Conservation (phyloP, 495 filamentous ascomycete species). For the Aspergillus campestris region DNA sequence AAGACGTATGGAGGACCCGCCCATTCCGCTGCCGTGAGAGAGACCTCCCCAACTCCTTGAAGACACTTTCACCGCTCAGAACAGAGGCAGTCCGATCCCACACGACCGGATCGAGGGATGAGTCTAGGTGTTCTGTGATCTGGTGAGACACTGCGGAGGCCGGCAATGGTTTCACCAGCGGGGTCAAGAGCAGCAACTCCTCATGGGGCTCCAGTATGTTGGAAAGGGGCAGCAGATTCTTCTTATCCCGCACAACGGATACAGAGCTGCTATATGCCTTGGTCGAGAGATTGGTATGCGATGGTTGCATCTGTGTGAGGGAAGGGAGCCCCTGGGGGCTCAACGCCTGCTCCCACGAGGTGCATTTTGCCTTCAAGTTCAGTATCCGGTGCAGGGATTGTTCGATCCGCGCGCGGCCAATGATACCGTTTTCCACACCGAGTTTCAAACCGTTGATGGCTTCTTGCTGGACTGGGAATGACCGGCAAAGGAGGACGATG, state of each 20-base stretch:
- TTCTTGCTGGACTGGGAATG: slow-evolving; percentile 78
- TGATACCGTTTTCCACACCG: slow-evolving; percentile 76
- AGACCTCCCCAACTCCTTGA: slow-evolving; percentile 72
- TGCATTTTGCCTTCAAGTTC: slow-evolving; percentile 65
- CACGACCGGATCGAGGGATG: slow-evolving; percentile 47
- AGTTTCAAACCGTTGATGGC: slow-evolving; percentile 77
- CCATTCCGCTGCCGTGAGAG: slow-evolving; percentile 73
- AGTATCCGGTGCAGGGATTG: slow-evolving; percentile 68
- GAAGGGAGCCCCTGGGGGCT: slow-evolving; percentile 65
- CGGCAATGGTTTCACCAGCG: slow-evolving; percentile 76
- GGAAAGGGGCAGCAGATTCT: slow-evolving; percentile 67
- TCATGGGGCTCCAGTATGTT: slow-evolving; percentile 71
- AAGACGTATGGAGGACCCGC: slow-evolving; percentile 80
- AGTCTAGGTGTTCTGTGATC: slow-evolving; percentile 40
- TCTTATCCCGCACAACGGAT: slow-evolving; percentile 75
- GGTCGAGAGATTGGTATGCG: slow-evolving; percentile 68
- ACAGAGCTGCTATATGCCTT: slow-evolving; percentile 81
- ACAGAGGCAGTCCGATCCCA: slow-evolving; percentile 57
- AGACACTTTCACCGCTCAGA: slow-evolving; percentile 81
- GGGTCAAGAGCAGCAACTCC: slow-evolving; percentile 74
- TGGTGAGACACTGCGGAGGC: slow-evolving; percentile 63
- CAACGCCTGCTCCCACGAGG: slow-evolving; percentile 75
- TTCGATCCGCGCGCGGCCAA: slow-evolving; percentile 64
- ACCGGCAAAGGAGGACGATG: slow-evolving; percentile 73
- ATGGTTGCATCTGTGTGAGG: slow-evolving; percentile 68